A percentile compares a stretch with the other conserved stretches of the same genome.
Evolutionary conservation across 1,284 basidiomycete genomes (phyloP).

Genomic region (Cryptococcus sp.): DNA sequence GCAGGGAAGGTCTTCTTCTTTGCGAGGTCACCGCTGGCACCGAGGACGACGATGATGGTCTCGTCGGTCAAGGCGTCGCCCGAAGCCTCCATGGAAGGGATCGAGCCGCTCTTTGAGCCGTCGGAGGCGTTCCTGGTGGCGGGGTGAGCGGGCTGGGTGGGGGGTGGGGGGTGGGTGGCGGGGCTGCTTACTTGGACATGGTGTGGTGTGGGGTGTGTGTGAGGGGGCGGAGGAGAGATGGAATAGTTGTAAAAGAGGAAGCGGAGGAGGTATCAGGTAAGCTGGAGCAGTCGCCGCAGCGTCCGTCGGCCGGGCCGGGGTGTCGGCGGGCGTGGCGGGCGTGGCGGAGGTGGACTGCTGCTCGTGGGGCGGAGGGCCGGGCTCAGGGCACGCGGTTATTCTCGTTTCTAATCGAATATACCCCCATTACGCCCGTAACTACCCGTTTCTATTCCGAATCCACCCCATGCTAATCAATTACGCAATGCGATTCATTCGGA

Average conservation of each 20-base stretch:
- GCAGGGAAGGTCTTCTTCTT: conserved; percentile 99
- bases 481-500: too few relatives aligned
- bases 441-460: too few relatives aligned
- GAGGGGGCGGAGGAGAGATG: background rate
- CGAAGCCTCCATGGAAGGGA: conserved; percentile 77
- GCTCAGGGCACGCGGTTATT: too few relatives aligned
- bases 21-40: conserved; percentile 94
- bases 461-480: too few relatives aligned
- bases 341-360: background rate
- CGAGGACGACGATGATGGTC: conserved; percentile 86
- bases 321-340: background rate
- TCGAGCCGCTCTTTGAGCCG: conserved; percentile 48
- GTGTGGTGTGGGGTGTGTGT: too few relatives aligned
- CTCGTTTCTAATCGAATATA: too few relatives aligned
- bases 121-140: conserved; percentile 10
- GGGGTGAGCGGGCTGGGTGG: background rate
- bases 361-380: too few relatives aligned
- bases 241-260: background rate
- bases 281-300: too few relatives aligned
- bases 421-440: too few relatives aligned
- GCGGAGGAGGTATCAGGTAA: background rate
- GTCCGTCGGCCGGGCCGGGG: background rate
- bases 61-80: conserved; percentile 74
- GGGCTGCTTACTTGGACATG: conserved; percentile 1
- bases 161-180: background rate